These are phyloP conservation scores for Diaporthe humulicola DNA, from an alignment of 2,329 filamentous ascomycete species.

Conservation along the genomic window DNA sequence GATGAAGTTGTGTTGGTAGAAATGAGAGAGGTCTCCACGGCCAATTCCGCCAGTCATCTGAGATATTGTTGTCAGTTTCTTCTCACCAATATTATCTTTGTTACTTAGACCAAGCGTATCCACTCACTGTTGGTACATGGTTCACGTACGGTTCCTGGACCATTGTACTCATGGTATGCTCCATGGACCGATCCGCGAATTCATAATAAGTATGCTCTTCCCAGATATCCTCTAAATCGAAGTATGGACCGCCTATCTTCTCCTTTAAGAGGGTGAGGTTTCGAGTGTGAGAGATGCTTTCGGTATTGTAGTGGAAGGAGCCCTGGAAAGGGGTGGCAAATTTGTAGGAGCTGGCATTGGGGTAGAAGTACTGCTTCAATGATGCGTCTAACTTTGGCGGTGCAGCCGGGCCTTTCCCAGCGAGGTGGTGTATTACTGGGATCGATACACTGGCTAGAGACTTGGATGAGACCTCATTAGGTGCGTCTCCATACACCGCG, in stretches of 20 bases:
- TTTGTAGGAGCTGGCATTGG: conserved; percentile 18
- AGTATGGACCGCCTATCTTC: conserved; percentile 72
- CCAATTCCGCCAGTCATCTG: conserved; percentile 78
- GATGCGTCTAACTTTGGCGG: background rate
- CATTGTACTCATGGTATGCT: conserved; percentile 76
- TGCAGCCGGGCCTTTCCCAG: conserved; percentile 20
- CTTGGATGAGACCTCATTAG: background rate
- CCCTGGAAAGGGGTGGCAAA: conserved; percentile 38
- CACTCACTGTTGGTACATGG: conserved; percentile 75
- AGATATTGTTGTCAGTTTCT: background rate
- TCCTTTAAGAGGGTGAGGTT: conserved; percentile 75
- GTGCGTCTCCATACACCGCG: conserved; percentile 36
- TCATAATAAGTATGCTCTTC: conserved; percentile 82
- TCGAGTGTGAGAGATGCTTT: conserved; percentile 72
- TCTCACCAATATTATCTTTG: too few relatives aligned
- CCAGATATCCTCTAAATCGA: conserved; percentile 84
- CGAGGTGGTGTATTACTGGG: conserved; percentile 34
- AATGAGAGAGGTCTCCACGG: conserved; percentile 70
- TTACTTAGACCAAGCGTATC: too few relatives aligned
- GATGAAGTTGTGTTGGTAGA: conserved; percentile 82
- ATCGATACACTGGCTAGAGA: conserved; percentile 10
- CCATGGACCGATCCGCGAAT: conserved; percentile 76
- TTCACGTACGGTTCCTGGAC: conserved; percentile 69
- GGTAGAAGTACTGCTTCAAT: conserved; percentile 33
- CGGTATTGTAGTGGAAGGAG: conserved; percentile 43